Conservation (phyloP, 495 filamentous ascomycete species). For the Friedmanniomyces simplex region DNA sequence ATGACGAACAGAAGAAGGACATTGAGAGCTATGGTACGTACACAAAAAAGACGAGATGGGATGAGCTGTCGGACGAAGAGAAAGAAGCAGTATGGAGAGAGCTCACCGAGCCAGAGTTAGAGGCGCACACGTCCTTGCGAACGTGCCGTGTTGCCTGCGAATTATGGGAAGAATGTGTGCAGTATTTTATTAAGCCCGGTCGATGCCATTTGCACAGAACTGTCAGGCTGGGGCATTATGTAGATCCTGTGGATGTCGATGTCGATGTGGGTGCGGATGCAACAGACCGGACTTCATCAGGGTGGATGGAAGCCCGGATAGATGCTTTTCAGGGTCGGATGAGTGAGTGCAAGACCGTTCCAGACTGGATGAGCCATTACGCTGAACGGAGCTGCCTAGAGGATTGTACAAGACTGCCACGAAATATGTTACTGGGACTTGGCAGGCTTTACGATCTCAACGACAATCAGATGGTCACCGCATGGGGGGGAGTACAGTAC, state of each 20-base stretch:
- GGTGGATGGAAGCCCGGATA: not conserved
- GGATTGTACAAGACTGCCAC: not conserved
- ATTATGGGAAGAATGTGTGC: slow-evolving; percentile 1
- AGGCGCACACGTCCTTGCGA: not conserved
- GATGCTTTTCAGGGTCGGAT: too few species aligned
- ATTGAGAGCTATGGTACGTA: not conserved
- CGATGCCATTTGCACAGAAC: slow-evolving; percentile 6
- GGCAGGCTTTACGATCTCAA: not conserved
- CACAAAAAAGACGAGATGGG: not conserved
- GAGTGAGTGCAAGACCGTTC: not conserved
- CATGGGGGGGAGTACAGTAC: not conserved
- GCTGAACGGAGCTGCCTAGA: not conserved
- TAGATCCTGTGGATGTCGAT: not conserved
- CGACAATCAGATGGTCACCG: not conserved
- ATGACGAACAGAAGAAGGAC: not conserved
- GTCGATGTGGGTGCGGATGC: not conserved
- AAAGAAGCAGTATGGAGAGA: not conserved
- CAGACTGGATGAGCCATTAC: too few species aligned
- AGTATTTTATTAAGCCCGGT: not conserved
- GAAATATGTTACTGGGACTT: not conserved
- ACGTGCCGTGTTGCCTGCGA: slow-evolving; percentile 2
- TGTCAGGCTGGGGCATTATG: slow-evolving; percentile 4
- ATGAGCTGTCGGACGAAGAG: slow-evolving; percentile 1
- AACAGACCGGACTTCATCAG: not conserved
- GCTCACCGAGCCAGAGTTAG: not conserved